Evolutionary conservation across 768 basidiomycete genomes (phyloP), one percentile per base, ranked within the genome.

Genomic region (Phanerodontia chrysosporium): DNA sequence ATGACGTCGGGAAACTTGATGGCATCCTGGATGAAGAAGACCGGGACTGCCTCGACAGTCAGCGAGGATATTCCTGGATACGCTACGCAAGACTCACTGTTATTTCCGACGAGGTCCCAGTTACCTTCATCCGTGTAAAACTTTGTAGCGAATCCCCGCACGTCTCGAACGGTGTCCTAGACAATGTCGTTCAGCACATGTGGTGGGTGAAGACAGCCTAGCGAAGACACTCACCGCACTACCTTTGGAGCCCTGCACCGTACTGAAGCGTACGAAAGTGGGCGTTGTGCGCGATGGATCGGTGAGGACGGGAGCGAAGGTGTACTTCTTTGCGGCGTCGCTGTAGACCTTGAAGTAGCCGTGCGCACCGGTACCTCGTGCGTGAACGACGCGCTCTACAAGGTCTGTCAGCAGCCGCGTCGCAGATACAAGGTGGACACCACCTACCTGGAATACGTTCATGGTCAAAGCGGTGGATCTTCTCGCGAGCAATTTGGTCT

Each of bases 1-100:
- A 94, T 77, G 53, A 95, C 73, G 66, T 95, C 92, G 14, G 89
- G 88, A 69, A 95, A 95, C 70, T 94, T 89, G 72, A 92, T 85
- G 1, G 85, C 84, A 60, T 89, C 86, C 66, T 88, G 86, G 52
- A 93, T 85, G 73, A 90, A 86, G 76, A 92, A 91, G 22, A 93
- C 83, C 8, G 92, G 89, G 35, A 90, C 60, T 61, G 28, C n/a
- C n/a, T n/a, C n/a, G n/a, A n/a, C n/a, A n/a, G n/a, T n/a, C n/a
- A n/a, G n/a, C n/a, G n/a, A n/a, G n/a, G n/a, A n/a, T n/a, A n/a
- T n/a, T n/a, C n/a, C n/a, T n/a, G n/a, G n/a, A n/a, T n/a, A n/a
- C n/a, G n/a, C n/a, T n/a, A n/a, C n/a, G 24, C 8, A 45, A 21
- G 13, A 52, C 60, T 29, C 24, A 61, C 60, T 85, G 63, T 92